Conservation (phyloP, 1,284 basidiomycete genomes). For the Irpex sp. region DNA sequence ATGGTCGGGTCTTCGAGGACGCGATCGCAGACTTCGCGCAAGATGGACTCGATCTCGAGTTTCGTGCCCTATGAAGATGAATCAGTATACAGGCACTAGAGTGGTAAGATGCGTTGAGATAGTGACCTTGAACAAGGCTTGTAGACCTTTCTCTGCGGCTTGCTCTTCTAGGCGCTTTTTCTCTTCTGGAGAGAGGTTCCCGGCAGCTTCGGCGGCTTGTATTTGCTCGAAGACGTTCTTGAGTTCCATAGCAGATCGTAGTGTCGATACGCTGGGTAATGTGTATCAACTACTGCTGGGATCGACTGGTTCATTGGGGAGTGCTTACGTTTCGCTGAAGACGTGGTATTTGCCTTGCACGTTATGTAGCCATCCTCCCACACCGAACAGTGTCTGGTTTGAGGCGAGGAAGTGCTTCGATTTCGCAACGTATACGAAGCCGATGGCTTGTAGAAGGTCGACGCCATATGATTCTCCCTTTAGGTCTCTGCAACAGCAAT, state of each 20-base stretch:
- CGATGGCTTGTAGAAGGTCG: slow-evolving; percentile 92
- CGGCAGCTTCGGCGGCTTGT: slow-evolving; percentile 91
- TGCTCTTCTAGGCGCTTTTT: slow-evolving; percentile 94
- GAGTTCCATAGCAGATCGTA: slow-evolving; percentile 91
- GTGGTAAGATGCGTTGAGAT: neutral
- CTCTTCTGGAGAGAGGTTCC: slow-evolving; percentile 87
- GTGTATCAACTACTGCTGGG: slow-evolving; percentile 16
- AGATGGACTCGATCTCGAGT: slow-evolving; percentile 93
- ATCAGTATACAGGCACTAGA: no score
- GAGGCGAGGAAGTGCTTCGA: slow-evolving; percentile 86
- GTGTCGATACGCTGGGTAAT: slow-evolving; percentile 80
- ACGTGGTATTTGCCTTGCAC: slow-evolving; percentile 95
- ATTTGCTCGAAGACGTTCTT: slow-evolving; percentile 97
- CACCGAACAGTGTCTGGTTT: slow-evolving; percentile 82
- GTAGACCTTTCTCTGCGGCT: slow-evolving; percentile 95
- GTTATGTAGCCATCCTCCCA: slow-evolving; percentile 94
- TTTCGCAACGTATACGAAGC: slow-evolving; percentile 90
- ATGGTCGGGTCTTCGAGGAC: slow-evolving; percentile 74
- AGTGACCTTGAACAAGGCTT: slow-evolving; percentile 90
- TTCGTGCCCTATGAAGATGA: slow-evolving; percentile 79
- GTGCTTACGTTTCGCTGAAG: slow-evolving; percentile 89
- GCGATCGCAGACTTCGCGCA: slow-evolving; percentile 93
- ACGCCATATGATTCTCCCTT: slow-evolving; percentile 94
- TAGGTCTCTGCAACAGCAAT: slow-evolving; percentile 65
- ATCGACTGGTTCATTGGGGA: neutral